Evolutionary conservation across 2,329 filamentous ascomycete species (phyloP), one percentile per base, ranked within the genome.

Genomic region (Aspergillus cejpii): DNA sequence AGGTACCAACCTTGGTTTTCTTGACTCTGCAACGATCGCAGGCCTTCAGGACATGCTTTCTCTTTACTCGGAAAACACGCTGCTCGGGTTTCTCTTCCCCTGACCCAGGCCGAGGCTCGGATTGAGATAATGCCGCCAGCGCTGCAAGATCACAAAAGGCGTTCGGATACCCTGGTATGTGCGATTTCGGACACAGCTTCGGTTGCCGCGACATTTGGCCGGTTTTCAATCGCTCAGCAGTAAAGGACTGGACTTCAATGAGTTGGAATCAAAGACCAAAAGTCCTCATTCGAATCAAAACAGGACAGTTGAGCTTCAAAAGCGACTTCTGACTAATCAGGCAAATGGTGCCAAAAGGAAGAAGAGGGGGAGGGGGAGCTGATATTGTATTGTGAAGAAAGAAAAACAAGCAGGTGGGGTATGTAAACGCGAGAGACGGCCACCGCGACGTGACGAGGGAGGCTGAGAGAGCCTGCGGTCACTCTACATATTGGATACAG

Each of bases 1-100:
- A 2, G 15, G 31, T 48, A 59, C 54, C 47, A 48, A 70, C 68
- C 61, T 71, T 71, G 45, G 68, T 70, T 53, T 71, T 71, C 50
- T 71, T 71, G 36, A 71, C 65, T 43, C 68, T 64, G 52, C 68
- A 71, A n/a, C 67, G 66, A 58, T 71, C 68, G 48, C 68, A 71
- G 5, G 68, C 68, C 44, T 70, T 71, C 12, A 70, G 51, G 23
- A 71, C 68, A 59, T 71, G 68, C 49, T 71, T 71, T 33, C 68
- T 62, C 51, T 70, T 71, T 27, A 68, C 66, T 10, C 68, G 64
- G 49, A 68, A 69, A 20, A 69, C 57, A 15, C 65, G 67, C 37
- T 67, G 65, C 37, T 67, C 60, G 8, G 58, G 56, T 48, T 63
- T 67, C 27, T 64, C 61, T 33, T 69, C 65, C 10, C 48, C 53